These are phyloP conservation scores for Tylopilus sp. DNA, from an alignment of 1,284 basidiomycete species.

Conservation along the genomic window DNA sequence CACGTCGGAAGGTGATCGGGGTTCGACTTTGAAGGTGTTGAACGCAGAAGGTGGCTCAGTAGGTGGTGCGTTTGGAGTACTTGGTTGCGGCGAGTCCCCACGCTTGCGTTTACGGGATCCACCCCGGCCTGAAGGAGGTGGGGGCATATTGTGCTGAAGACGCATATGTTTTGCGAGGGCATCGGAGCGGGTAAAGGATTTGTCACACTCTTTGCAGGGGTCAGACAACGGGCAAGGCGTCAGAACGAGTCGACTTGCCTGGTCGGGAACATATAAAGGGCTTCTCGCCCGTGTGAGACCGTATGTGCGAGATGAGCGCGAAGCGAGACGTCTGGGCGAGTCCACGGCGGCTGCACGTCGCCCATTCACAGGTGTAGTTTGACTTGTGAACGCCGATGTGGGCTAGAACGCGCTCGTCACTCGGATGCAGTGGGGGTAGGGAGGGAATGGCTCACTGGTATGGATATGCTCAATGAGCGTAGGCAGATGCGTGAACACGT, in stretches of 20 bases:
- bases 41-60: slow-evolving; percentile 41
- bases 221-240: neutral
- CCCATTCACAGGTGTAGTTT: slow-evolving; percentile 88
- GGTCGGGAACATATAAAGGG: slow-evolving; percentile 82
- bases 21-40: slow-evolving; percentile 66
- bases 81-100: slow-evolving; percentile 35
- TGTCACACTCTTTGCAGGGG: slow-evolving; percentile 76
- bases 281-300: slow-evolving; percentile 91
- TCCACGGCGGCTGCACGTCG: slow-evolving; percentile 74
- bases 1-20: slow-evolving; percentile 45
- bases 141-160: slow-evolving; percentile 77
- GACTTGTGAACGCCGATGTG: slow-evolving; percentile 87
- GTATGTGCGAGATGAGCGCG: slow-evolving; percentile 82
- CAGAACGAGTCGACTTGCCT: slow-evolving; percentile 46
- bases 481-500: slow-evolving; percentile 66
- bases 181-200: slow-evolving; percentile 89
- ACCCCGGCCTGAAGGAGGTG: slow-evolving; percentile 69
- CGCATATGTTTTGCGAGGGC: slow-evolving; percentile 90
- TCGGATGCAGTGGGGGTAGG: neutral
- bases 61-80: slow-evolving; percentile 24
- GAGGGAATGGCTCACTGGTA: slow-evolving; percentile 50
- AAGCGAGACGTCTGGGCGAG: slow-evolving; percentile 84
- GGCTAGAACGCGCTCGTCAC: slow-evolving; percentile 40
- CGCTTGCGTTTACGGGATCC: slow-evolving; percentile 68
- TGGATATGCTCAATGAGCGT: slow-evolving; percentile 79